Conservation (phyloP, 768 basidiomycete species). For the Pleurotus eryngii region DNA sequence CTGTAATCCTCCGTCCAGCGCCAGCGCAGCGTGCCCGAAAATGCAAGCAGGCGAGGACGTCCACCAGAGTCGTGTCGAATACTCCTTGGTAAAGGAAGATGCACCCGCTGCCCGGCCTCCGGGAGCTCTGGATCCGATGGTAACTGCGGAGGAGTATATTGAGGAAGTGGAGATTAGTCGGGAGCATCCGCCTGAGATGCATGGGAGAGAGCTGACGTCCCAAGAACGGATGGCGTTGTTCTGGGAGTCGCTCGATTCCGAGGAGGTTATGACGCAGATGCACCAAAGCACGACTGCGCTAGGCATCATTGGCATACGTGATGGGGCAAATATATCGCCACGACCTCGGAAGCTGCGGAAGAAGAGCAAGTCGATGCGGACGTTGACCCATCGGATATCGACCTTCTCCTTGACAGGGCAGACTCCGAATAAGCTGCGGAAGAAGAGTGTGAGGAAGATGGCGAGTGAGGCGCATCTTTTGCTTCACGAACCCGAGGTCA, state of each 20-base stretch:
- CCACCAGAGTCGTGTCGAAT: too few relatives aligned
- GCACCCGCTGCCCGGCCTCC: too few relatives aligned
- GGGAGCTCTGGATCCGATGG: too few relatives aligned
- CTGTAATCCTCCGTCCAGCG: too few relatives aligned
- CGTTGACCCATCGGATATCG: slow-evolving; percentile 13
- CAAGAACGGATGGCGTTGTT: slow-evolving; percentile 30
- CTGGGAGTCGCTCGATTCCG: slow-evolving; percentile 46
- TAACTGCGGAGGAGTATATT: too few relatives aligned
- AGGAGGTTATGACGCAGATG: slow-evolving; percentile 22
- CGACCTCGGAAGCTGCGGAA: slow-evolving; percentile 36
- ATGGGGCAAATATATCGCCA: slow-evolving; percentile 14
- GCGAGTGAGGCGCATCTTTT: not conserved
- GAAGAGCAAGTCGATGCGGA: slow-evolving; percentile 29
- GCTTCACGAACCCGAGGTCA: not conserved
- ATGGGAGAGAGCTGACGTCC: slow-evolving; percentile 12
- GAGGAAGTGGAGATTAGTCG: too few relatives aligned
- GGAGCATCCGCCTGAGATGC: not conserved
- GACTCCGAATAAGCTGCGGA: slow-evolving; percentile 39
- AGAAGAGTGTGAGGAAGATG: slow-evolving; percentile 8
- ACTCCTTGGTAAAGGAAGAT: too few relatives aligned
- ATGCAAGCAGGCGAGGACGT: too few relatives aligned
- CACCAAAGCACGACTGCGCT: not conserved
- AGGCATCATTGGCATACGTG: not conserved
- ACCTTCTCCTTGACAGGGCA: slow-evolving; percentile 28
- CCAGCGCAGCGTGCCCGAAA: too few relatives aligned